These are phyloP conservation scores for Dothideomycetes sp. DNA, from an alignment of 2,329 filamentous ascomycete species.

Conservation along the genomic window DNA sequence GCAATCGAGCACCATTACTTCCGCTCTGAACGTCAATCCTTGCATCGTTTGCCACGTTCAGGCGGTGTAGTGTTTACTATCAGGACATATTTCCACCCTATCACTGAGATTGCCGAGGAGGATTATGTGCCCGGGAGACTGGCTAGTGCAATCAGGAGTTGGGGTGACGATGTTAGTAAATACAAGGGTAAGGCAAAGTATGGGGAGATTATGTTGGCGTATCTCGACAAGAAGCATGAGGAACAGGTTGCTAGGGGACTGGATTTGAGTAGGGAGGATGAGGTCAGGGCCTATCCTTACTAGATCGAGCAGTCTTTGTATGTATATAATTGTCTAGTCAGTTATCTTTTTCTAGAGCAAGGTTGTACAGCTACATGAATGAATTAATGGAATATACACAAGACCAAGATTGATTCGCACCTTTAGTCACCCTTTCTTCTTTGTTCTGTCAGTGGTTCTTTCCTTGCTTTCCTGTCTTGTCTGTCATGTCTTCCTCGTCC, in stretches of 20 bases:
- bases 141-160: constrained; percentile 70
- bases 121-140: constrained; percentile 68
- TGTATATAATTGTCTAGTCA: no score
- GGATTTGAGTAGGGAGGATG: constrained; percentile 52
- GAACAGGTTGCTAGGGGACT: constrained; percentile 63
- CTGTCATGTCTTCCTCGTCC: no score
- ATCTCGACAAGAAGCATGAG: constrained; percentile 62
- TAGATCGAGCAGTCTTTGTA: no score
- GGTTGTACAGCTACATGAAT: no score
- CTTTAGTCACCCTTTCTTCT: no score
- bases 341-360: no score
- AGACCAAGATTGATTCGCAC: no score
- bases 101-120: constrained; percentile 59
- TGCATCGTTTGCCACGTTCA: constrained; percentile 40
- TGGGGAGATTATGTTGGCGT: constrained; percentile 63
- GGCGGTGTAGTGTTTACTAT: constrained; percentile 61
- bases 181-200: constrained; percentile 77
- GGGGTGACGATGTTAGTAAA: constrained; percentile 64
- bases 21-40: constrained; percentile 63
- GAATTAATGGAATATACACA: no score
- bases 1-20: constrained; percentile 68
- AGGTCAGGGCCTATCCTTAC: constrained; percentile 54
- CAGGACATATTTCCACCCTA: constrained; percentile 66
- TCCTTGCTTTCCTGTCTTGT: no score
- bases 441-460: no score